Base-by-base conservation (phyloP, 2,329 filamentous ascomycete genomes). In the Lachnellula suecica region DNA sequence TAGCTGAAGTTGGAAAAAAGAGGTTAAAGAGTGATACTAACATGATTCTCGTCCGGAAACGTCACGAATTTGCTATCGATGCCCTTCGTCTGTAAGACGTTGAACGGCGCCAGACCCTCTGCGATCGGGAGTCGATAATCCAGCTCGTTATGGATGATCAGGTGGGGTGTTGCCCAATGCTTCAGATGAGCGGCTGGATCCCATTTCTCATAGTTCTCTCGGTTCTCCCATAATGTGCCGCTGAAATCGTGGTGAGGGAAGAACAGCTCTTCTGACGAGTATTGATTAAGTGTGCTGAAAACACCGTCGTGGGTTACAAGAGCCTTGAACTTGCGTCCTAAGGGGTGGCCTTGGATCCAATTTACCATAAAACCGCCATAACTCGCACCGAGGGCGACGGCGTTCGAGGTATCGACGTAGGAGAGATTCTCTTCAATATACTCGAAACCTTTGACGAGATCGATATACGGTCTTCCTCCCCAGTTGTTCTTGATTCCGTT, bases 231-330 rank as follows among this genome's bases (percentile, higher is more conserved):
- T 2, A 68, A 71, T 2, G 78, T 77, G 41, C 83, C 83, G 20
- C 79, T 79, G 69, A 88, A 69, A 62, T 88, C 84, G 61, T 86
- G 84, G 55, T 85, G 74, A 0, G 83, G 80, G 71, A 88, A 88
- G 74, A 86, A 88, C n/a, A 87, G 74, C 68, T 88, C 84, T 58
- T 88, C 84, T 4, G 80, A 83, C 2, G 77, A 70, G 73, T 83
- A 87, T 69, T 85, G 81, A 60, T 77, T 83, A 47, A 84, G 72
- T 1, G 84, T 87, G 62, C 84, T 88, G 70, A 92, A 94, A 49
- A 92, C 87, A 44, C 91, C 91, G 61, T 96, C 91, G 67, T 96
- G 91, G 63, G 86, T 91, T 24, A 96, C 91, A 4, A 97, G 78
- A 0, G 91, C 91, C 70, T 90, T 90, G 79, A 97, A 95, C 60